These are phyloP conservation scores for Amylocystis lapponica DNA, from an alignment of 768 basidiomycete genomes.

Conservation along the genomic window DNA sequence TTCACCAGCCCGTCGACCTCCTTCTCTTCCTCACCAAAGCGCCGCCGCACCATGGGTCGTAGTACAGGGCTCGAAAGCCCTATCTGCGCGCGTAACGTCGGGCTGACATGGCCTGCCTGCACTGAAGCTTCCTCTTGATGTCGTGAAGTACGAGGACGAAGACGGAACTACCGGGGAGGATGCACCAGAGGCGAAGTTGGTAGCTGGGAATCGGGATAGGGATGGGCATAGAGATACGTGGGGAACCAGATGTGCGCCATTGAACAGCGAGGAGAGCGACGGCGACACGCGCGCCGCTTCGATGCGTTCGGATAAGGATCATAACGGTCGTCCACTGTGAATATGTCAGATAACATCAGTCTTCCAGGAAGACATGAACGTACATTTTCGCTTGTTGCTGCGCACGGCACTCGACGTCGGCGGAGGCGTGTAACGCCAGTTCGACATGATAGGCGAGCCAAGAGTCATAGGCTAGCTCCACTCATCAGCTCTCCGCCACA, in stretches of 20 bases:
- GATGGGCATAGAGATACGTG: constrained; percentile 23
- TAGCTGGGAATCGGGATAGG: constrained; percentile 66
- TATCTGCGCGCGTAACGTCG: constrained; percentile 65
- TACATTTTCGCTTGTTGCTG: constrained; percentile 79
- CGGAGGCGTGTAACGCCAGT: constrained; percentile 82
- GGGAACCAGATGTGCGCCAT: constrained; percentile 32
- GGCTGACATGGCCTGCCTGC: constrained; percentile 63
- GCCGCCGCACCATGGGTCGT: constrained; percentile 53
- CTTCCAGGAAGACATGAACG: constrained; percentile 18
- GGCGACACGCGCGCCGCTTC: constrained; percentile 84
- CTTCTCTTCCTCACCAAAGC: constrained; percentile 51
- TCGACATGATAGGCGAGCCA: constrained; percentile 62
- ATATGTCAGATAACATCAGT: constrained; percentile 7
- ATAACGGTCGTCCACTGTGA: constrained; percentile 81
- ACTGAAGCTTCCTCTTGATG: constrained; percentile 33
- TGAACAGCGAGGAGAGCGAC: constrained; percentile 55
- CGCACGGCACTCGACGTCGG: constrained; percentile 71
- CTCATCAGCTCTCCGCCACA: constrained; percentile 3
- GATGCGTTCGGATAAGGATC: constrained; percentile 76
- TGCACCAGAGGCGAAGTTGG: constrained; percentile 53
- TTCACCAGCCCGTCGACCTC: constrained; percentile 79
- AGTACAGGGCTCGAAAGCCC: constrained; percentile 74
- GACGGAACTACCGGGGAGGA: constrained; percentile 68
- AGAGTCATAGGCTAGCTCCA: too few relatives aligned
- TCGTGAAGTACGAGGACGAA: constrained; percentile 37